Percentiles rank a stretch among this genome's conserved stretches.
Conservation (phyloP, 2,329 filamentous ascomycete species). For the Dryadomyces quercus-mongolicae region DNA sequence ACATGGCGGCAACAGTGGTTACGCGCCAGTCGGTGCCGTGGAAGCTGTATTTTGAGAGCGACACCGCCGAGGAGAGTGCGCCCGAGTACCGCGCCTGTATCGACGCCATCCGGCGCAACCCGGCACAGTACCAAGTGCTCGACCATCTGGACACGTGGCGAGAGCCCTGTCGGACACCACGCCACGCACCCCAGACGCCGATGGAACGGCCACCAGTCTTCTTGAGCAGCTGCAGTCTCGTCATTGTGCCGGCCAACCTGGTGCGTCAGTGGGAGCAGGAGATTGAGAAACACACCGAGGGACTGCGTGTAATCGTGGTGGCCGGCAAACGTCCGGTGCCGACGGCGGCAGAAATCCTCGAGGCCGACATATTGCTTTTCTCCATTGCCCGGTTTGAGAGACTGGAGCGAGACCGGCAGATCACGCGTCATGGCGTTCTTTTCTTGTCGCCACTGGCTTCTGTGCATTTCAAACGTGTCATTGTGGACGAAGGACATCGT, state of each 20-base stretch:
- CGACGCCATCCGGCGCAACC: conserved; percentile 42
- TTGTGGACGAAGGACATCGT: conserved; percentile 85
- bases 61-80: conserved; percentile 20
- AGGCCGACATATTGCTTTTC: conserved; percentile 68
- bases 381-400: conserved; percentile 61
- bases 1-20: conserved; percentile 61
- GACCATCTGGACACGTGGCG: conserved; percentile 23
- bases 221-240: conserved; percentile 57
- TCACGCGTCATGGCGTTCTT: conserved; percentile 15
- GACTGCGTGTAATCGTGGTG: conserved; percentile 53
- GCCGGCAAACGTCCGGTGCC: conserved; percentile 45
- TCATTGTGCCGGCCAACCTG: conserved; percentile 75
- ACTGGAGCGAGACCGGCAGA: conserved; percentile 34
- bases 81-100: conserved; percentile 42
- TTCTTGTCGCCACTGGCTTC: conserved; percentile 46
- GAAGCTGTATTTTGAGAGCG: conserved; percentile 48
- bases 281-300: conserved; percentile 62
- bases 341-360: conserved; percentile 39
- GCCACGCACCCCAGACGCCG: background rate
- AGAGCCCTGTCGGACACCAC: conserved; percentile 15
- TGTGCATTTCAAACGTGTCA: conserved; percentile 76
- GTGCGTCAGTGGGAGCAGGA: conserved; percentile 75
- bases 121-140: conserved; percentile 44
- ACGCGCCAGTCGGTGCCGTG: conserved; percentile 60
- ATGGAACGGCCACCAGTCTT: conserved; percentile 37